A percentile compares a stretch with the other conserved stretches of the same genome.
phyloP scores from a whole-genome alignment of 768 basidiomycete genomes.

The Auricularia heimuer region DNA sequence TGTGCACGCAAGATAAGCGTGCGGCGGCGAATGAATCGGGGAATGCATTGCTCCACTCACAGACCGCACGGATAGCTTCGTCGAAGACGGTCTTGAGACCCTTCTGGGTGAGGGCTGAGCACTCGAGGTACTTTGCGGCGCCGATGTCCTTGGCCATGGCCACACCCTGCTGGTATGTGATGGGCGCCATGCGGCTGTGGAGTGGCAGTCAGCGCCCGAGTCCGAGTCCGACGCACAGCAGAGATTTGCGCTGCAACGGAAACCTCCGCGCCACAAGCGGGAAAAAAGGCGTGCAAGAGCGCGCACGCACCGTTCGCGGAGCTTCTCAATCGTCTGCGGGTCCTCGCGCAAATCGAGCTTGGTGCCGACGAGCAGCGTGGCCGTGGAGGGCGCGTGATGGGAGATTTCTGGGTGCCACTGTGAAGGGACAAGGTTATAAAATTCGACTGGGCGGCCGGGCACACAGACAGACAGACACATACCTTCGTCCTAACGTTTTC shows the following conservation, averaged over 20 bases:
- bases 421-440: background rate
- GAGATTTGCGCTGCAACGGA: slow-evolving; percentile 6
- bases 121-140: slow-evolving; percentile 93
- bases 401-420: slow-evolving; percentile 97
- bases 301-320: slow-evolving; percentile 68
- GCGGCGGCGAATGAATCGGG: background rate
- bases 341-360: slow-evolving; percentile 98
- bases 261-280: slow-evolving; percentile 1
- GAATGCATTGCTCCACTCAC: slow-evolving; percentile 41
- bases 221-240: background rate
- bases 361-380: slow-evolving; percentile 90
- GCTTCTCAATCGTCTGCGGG: slow-evolving; percentile 80
- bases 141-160: slow-evolving; percentile 89
- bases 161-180: slow-evolving; percentile 85
- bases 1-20: background rate
- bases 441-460: background rate
- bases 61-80: slow-evolving; percentile 93
- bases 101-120: slow-evolving; percentile 95
- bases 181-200: slow-evolving; percentile 86
- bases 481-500: slow-evolving; percentile 99
- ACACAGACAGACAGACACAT: slow-evolving; percentile 16
- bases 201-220: background rate
- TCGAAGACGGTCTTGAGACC: slow-evolving; percentile 98
- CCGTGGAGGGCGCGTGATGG: slow-evolving; percentile 92
- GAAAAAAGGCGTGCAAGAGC: background rate